phyloP scores from a whole-genome alignment of 2,329 filamentous ascomycete species.

The Lachnellula suecica region DNA sequence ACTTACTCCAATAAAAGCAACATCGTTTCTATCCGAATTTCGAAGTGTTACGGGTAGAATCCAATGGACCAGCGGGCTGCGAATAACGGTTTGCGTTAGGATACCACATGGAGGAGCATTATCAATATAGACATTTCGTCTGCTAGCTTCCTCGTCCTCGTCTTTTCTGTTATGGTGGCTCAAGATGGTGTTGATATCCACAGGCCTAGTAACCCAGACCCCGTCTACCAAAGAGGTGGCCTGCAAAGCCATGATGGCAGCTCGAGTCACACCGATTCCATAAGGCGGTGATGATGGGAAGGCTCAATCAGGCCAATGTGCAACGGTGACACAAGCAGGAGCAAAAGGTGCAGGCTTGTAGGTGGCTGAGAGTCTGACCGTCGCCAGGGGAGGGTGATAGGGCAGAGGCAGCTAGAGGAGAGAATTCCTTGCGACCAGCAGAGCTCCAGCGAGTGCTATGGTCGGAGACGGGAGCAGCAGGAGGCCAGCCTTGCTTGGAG shows the following conservation, averaged over 20 bases:
- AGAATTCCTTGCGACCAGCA: not conserved
- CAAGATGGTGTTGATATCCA: conserved; percentile 43
- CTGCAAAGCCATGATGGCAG: conserved; percentile 29
- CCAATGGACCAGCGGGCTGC: conserved; percentile 72
- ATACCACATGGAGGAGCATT: conserved; percentile 63
- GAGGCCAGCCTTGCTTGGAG: not conserved
- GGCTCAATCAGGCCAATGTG: not conserved
- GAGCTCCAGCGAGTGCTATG: not conserved
- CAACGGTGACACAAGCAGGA: not conserved
- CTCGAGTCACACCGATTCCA: conserved; percentile 7
- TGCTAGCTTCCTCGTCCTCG: conserved; percentile 33
- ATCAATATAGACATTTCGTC: conserved; percentile 29
- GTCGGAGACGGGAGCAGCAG: not conserved
- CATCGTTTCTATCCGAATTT: conserved; percentile 69
- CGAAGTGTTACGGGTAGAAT: conserved; percentile 80
- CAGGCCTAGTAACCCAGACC: conserved; percentile 34
- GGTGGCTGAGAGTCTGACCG: no score
- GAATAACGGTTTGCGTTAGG: conserved; percentile 74
- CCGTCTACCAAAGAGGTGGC: conserved; percentile 33
- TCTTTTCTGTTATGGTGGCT: conserved; percentile 33
- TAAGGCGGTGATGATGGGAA: not conserved
- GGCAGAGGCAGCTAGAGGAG: not conserved
- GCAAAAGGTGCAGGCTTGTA: not conserved
- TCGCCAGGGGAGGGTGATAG: not conserved
- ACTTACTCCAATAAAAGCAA: conserved; percentile 80